Base-by-base conservation (phyloP, 1,284 basidiomycete species). In the Ceratobasidium sp. region DNA sequence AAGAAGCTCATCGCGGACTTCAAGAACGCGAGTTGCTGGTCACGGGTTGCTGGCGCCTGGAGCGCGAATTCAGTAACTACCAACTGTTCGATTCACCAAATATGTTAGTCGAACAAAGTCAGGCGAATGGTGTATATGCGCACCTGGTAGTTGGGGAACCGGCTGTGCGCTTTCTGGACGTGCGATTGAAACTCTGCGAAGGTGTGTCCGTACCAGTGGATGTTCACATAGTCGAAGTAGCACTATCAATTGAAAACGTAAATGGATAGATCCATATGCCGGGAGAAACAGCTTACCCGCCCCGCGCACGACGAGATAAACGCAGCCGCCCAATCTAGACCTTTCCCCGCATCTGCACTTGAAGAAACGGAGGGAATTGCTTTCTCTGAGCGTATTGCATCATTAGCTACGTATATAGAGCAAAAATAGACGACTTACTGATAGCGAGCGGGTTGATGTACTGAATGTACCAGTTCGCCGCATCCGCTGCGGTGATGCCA, bases 161-260 rank as follows among this genome's bases (percentile, higher is more conserved):
- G 50, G 36, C 45, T 65, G 36, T 74, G 73, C 33, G 73, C 73
- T 6, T 74, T 54, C 44, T 74, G 60, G 4, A 74, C 73, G 36
- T 74, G 64, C 2, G 62, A 57, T 63, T 66, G 62, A 53, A 74
- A 74, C 24, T 53, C 22, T 6, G 73, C 31, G 27, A 74, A 74
- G 9, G 50, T 56, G 33, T n/a, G 47, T 24, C 73, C 73, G 57
- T 74, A 74, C 73, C 73, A 74, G 63, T 74, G 73, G 15, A 74
- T 53, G 53, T 74, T 74, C 33, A 74, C 44, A 29, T 74, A 74
- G 62, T 74, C 73, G 48, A 74, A 74, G 53, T 66, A 66, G 73
- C 73, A 74, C 4, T 64, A 1, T 0, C 73, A 60, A 24, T 4
- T 63, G 50, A 60, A 74, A 24, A 63, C 73, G 2, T 48, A 65